phyloP scores from a whole-genome alignment of 2,329 filamentous ascomycete species.

The Colletotrichum eleusines region DNA sequence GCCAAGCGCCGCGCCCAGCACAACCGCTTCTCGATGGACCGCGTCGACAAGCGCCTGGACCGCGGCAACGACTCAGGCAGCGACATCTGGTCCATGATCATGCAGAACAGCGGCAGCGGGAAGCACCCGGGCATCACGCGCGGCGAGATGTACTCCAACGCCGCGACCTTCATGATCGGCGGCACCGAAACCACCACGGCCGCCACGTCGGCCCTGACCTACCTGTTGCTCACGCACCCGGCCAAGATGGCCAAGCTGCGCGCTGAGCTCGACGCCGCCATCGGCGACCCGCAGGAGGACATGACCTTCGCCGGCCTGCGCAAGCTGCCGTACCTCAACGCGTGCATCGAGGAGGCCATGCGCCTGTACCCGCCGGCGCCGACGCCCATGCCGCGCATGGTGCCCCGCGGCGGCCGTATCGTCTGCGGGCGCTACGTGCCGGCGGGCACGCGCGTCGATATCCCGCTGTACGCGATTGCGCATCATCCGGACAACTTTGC shows the following conservation, averaged over 20 bases:
- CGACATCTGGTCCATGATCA: conserved; percentile 37
- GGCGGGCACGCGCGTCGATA: conserved; percentile 42
- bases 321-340: conserved; percentile 54
- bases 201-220: conserved; percentile 55
- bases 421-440: conserved; percentile 51
- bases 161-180: conserved; percentile 49
- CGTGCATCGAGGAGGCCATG: conserved; percentile 57
- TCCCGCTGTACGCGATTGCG: conserved; percentile 37
- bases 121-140: conserved; percentile 28
- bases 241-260: conserved; percentile 48
- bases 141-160: conserved; percentile 41
- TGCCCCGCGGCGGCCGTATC: conserved; percentile 49
- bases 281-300: conserved; percentile 46
- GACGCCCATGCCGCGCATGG: conserved; percentile 47
- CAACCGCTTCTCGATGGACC: conserved; percentile 37
- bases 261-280: conserved; percentile 50
- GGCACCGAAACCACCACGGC: conserved; percentile 62
- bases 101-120: conserved; percentile 28
- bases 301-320: conserved; percentile 51
- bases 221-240: conserved; percentile 52
- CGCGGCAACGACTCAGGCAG: conserved; percentile 30
- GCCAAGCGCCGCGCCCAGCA: conserved; percentile 27
- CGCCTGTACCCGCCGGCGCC: conserved; percentile 50
- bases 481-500: conserved; percentile 53
- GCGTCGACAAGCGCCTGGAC: conserved; percentile 39